Conservation (phyloP, 2,329 filamentous ascomycete species). For the Penicillium sp. region DNA sequence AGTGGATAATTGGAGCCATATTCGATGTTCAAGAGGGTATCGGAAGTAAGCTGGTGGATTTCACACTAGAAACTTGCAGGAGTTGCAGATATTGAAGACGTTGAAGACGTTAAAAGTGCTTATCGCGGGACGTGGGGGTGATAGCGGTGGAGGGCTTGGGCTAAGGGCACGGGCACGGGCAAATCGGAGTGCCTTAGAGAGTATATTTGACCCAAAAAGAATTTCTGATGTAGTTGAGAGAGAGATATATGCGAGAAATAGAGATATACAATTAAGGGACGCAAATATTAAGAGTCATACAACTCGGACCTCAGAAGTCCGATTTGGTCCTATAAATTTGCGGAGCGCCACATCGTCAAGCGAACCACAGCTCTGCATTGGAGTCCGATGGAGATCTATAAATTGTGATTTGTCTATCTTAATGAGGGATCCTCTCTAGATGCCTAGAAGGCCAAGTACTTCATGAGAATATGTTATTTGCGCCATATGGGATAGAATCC, state of each 20-base stretch:
- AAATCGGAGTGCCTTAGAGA: not conserved
- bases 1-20: constrained; percentile 47
- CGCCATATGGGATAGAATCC: not conserved
- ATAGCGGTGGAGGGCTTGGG: not conserved
- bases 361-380: constrained; percentile 18
- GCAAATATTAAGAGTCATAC: constrained; percentile 14
- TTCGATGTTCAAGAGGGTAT: not conserved
- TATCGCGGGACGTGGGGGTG: constrained; percentile 25
- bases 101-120: constrained; percentile 5
- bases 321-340: constrained; percentile 9
- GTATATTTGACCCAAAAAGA: not conserved
- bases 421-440: not conserved
- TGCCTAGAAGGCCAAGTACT: not conserved
- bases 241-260: not conserved
- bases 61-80: not conserved
- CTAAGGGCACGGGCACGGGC: not conserved
- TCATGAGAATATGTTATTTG: constrained; percentile 3
- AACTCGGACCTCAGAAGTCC: constrained; percentile 21
- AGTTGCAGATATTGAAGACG: constrained; percentile 4
- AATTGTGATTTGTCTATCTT: constrained; percentile 13
- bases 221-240: not conserved
- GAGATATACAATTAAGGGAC: not conserved
- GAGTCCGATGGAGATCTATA: constrained; percentile 10
- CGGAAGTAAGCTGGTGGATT: not conserved
- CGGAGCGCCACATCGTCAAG: constrained; percentile 7